Base-by-base conservation (phyloP, 164 flowering plant species). In the Malania oleifera region DNA sequence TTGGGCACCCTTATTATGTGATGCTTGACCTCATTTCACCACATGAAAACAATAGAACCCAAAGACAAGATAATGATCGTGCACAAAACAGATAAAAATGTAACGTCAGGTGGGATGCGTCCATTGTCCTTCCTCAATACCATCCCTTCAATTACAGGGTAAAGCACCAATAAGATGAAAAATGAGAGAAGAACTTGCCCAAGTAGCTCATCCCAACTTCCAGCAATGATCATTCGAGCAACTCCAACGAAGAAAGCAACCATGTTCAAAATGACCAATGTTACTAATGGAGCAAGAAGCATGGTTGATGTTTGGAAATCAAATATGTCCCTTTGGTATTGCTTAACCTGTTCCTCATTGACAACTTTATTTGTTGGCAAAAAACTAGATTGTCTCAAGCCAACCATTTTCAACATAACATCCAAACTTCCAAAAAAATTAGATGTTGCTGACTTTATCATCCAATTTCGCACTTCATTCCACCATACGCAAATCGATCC, bases 381-480 rank as follows among this genome's bases (percentile, higher is more conserved):
- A 48, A 70, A 73, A 29, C 20, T 66, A 11, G 60, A 49, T 45
- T 66, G 23, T 9, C 13, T 52, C 27, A 52, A 4, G 2, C 74
- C 74, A 24, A 57, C 12, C 29, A 7, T 38, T 52, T 64, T 67
- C 74, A 67, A 2, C 2, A 72, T 0, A 5, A 48, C 57, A 20
- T 74, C 70, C 7, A 74, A 8, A 7, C 15, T 34, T 17, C 74
- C 76, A 26, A 50, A 74, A 0, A 61, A 27, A 48, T 44, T 31
- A 4, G 48, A 34, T 7, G 73, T 47, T 1, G 67, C 40, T 31
- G 72, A 57, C 35, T 61, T 73, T 18, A 73, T 62, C 57, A 73
- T 60, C 73, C 75, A 73, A 11, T 70, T 60, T 28, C 76, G 61
- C 34, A 38, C 54, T 34, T 67, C 78, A 48, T 64, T 66, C 61